Evolutionary conservation across 2,329 filamentous ascomycete species (phyloP), one percentile per base, ranked within the genome.

Genomic region (Xylariaceae sp.): DNA sequence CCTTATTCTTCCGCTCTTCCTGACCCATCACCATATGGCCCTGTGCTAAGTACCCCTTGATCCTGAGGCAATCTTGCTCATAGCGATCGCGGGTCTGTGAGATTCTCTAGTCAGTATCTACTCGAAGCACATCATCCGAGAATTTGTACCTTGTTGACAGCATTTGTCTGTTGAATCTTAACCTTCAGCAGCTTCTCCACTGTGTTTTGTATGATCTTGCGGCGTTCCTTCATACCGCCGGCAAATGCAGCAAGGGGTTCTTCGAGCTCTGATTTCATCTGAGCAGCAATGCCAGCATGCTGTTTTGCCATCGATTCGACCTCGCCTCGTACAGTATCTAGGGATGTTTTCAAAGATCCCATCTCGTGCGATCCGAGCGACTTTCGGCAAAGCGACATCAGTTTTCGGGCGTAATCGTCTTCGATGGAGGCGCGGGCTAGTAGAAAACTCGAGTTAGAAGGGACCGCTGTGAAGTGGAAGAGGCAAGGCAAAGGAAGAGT

Each of bases 1-100:
- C 93, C 78, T 99, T 99, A 76, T 99, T 99, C 78, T 96, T 97
- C 24, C 95, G 87, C 78, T 99, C 95, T 73, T 99, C 95, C 68
- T 99, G 95, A 12, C 95, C 95, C 95, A 99, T 99, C 56, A 99
- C 95, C 95, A 99, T 99, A 73, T 99, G 96, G 8, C 95, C 95
- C 75, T 99, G 95, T 3, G 96, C 95, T 4, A 99, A 85, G 71
- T 99, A 99, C 34, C 95, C 95, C 76, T 99, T 99, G 74, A 99
- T 98, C 73, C 96, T 95, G 40, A 99, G 82, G 72, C 94, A 98
- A 67, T 99, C 96, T 75, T 99, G 94, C 76, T 99, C 95, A 73
- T 96, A 99, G 46, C 89, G 89, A 76, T 99, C 95, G 64, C 95
- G 86, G 14, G 93, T 90, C 89, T 92, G 43, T 11, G 16, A 26